phyloP scores from a whole-genome alignment of 164 flowering plant genomes.

The Aristolochia contorta region DNA sequence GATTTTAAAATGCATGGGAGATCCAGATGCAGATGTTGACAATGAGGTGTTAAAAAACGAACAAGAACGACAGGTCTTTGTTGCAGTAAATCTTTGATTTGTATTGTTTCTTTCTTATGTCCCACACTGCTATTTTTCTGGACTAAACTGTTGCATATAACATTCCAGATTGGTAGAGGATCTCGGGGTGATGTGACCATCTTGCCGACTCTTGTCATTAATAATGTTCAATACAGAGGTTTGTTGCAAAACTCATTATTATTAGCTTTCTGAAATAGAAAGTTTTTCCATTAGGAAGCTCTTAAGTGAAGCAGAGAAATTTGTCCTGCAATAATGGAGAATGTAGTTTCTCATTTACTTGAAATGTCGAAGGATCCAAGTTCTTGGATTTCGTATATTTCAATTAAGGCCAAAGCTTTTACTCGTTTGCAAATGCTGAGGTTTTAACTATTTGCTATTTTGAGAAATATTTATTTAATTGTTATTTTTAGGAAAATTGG shows the following conservation, averaged over 20 bases:
- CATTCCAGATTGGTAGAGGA: constrained; percentile 69
- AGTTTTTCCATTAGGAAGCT: too few species aligned
- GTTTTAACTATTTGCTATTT: neutral
- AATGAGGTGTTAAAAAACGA: constrained; percentile 65
- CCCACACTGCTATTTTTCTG: neutral
- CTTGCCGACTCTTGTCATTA: constrained; percentile 84
- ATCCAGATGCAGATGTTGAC: constrained; percentile 75
- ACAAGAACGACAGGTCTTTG: constrained; percentile 68
- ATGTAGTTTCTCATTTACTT: too few species aligned
- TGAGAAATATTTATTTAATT: neutral
- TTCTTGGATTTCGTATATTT: neutral
- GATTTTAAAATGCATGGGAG: constrained; percentile 72
- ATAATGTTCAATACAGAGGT: constrained; percentile 92
- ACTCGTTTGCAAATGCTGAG: neutral
- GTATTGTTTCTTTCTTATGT: neutral
- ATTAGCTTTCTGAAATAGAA: too few species aligned
- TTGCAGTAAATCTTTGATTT: neutral
- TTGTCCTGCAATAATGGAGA: too few species aligned
- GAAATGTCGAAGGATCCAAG: too few species aligned
- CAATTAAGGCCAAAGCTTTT: neutral
- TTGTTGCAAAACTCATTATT: constrained; percentile 6
- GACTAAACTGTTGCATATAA: neutral
- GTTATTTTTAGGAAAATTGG: constrained; percentile 62
- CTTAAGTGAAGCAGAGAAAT: too few species aligned
- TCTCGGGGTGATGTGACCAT: constrained; percentile 90